phyloP scores from a whole-genome alignment of 2,329 filamentous ascomycete species.

The Fusarium gaditjirri region DNA sequence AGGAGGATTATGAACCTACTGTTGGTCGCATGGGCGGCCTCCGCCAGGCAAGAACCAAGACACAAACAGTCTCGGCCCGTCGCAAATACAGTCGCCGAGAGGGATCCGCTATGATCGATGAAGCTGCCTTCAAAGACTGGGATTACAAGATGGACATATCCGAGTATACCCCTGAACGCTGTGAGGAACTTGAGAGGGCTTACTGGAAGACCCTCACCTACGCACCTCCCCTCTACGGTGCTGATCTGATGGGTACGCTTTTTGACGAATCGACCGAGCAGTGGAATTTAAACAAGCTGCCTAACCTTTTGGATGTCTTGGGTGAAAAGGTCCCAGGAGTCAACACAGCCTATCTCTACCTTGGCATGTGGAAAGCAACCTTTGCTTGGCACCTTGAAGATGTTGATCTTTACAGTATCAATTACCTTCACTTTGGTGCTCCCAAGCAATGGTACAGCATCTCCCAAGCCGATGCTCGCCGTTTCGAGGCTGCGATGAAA shows the following conservation, averaged over 20 bases:
- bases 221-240: conserved; percentile 93
- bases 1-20: conserved; percentile 53
- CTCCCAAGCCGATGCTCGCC: conserved; percentile 90
- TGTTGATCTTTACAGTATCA: conserved; percentile 99
- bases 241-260: conserved; percentile 94
- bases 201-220: conserved; percentile 99
- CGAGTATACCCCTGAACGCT: conserved; percentile 90
- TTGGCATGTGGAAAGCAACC: conserved; percentile 99
- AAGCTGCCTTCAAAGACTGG: conserved; percentile 89
- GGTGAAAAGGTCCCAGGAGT: conserved; percentile 97
- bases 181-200: conserved; percentile 90
- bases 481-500: conserved; percentile 95
- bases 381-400: conserved; percentile 99
- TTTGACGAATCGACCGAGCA: conserved; percentile 85
- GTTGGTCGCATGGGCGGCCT: conserved; percentile 61
- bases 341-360: conserved; percentile 96
- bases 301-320: conserved; percentile 91
- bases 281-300: conserved; percentile 96
- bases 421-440: conserved; percentile 98
- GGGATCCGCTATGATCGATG: conserved; percentile 82
- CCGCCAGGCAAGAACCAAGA: conserved; percentile 65
- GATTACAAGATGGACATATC: conserved; percentile 90
- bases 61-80: conserved; percentile 84
- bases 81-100: conserved; percentile 88
- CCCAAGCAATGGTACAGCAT: conserved; percentile 99